phyloP scores from a whole-genome alignment of 257 asterid species.

The Solanum okadae region DNA sequence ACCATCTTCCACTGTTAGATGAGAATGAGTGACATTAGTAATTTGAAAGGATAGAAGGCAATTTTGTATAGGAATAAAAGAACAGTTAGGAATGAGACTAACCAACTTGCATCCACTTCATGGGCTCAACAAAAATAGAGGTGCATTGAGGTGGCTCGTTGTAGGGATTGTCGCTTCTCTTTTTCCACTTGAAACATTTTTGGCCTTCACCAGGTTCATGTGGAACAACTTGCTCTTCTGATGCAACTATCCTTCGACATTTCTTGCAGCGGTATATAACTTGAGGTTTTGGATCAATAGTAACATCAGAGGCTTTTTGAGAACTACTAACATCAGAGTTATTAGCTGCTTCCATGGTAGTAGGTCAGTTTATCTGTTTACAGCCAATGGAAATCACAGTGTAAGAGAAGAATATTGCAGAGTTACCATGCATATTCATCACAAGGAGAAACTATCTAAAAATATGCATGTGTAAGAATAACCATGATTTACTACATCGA shows the following conservation, averaged over 20 bases:
- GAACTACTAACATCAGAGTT: background rate
- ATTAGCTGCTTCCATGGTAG: slow-evolving; percentile 13
- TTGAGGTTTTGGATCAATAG: slow-evolving; percentile 27
- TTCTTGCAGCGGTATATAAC: slow-evolving; percentile 83
- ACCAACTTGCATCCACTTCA: slow-evolving; percentile 95
- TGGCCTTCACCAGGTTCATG: slow-evolving; percentile 75
- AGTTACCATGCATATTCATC: background rate
- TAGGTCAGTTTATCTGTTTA: background rate
- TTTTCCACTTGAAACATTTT: slow-evolving; percentile 63
- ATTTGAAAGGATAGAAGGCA: background rate
- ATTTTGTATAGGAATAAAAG: background rate
- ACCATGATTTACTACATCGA: background rate
- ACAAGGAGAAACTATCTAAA: background rate
- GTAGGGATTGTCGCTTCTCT: slow-evolving; percentile 21
- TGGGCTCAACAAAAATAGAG: slow-evolving; percentile 86
- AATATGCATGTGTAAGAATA: background rate
- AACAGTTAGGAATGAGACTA: background rate
- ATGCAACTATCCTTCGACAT: slow-evolving; percentile 85
- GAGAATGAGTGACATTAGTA: slow-evolving; percentile 1
- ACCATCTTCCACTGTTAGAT: slow-evolving; percentile 61
- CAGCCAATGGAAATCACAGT: background rate
- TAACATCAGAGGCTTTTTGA: background rate
- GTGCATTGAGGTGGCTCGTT: slow-evolving; percentile 51
- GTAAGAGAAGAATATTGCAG: background rate
- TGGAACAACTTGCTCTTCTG: slow-evolving; percentile 51